Conservation (phyloP, 257 asterid genomes). For the Echium plantagineum region DNA sequence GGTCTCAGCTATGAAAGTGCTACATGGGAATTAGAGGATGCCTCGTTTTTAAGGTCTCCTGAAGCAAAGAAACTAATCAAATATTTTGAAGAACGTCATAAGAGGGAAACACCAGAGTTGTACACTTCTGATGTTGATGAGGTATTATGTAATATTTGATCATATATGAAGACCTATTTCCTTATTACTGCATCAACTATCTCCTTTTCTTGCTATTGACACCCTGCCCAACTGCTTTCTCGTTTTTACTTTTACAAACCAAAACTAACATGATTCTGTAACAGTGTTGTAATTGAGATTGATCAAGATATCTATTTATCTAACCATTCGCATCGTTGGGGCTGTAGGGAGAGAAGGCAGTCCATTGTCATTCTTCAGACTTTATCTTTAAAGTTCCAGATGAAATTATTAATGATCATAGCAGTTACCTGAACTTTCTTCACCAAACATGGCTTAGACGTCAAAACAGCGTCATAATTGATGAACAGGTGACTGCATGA, state of each 20-base stretch:
- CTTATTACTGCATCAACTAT: too few relatives aligned
- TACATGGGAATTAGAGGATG: slow-evolving; percentile 31
- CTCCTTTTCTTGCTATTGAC: not conserved
- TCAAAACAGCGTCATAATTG: slow-evolving; percentile 8
- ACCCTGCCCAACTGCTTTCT: not conserved
- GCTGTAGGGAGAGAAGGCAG: too few relatives aligned
- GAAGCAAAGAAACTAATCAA: slow-evolving; percentile 16
- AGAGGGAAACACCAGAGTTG: slow-evolving; percentile 8
- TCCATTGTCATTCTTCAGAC: too few relatives aligned
- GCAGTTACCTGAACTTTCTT: not conserved
- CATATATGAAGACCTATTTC: too few relatives aligned
- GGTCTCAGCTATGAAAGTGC: slow-evolving; percentile 22
- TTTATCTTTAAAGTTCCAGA: too few relatives aligned
- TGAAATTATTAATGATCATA: too few relatives aligned
- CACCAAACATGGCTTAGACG: slow-evolving; percentile 8
- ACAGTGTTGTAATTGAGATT: too few relatives aligned
- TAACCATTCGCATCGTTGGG: too few relatives aligned
- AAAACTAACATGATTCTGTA: too few relatives aligned
- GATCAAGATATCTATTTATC: too few relatives aligned
- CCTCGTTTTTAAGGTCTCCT: slow-evolving; percentile 18
- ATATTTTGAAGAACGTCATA: slow-evolving; percentile 17
- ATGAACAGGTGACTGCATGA: slow-evolving; percentile 11
- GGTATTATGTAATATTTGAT: slow-evolving; percentile 11
- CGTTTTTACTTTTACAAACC: too few relatives aligned
- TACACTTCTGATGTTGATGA: slow-evolving; percentile 11